Evolutionary conservation across 2,329 filamentous ascomycete genomes (phyloP), one percentile per base, ranked within the genome.

Genomic region (Alternaria novae-zelandiae): DNA sequence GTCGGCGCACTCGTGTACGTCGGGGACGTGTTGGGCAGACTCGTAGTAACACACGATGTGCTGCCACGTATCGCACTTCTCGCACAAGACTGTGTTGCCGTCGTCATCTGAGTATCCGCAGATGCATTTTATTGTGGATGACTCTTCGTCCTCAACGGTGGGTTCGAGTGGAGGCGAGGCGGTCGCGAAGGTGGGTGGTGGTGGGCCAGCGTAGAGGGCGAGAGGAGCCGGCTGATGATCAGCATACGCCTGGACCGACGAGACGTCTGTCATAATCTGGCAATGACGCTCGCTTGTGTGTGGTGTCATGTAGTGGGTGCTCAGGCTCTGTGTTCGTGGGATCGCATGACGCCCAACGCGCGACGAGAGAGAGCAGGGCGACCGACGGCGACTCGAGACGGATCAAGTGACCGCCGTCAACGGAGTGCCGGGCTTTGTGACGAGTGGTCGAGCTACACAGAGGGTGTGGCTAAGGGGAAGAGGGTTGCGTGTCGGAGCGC

Each of bases 41-140:
- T 93, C 92, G 79, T 98, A 98, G 82, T 97, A 98, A 82, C 96
- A 99, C 78, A 94, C 90, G 74, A 97, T 97, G 82, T 99, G 96
- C 82, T 99, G 96, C 96, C 96, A 99, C 54, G 94, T 96, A 79
- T 97, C 92, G 85, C 96, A 99, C 63, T 86, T 88, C 79, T 98
- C 96, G 86, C 96, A 99, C 81, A 94, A 93, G 66, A 99, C 96
- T 64, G 96, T 99, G 81, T 93, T 95, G 82, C 96, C 96, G 85
- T 99, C 96, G 85, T 99, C 96, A 84, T 97, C 94, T 79, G 89
- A 85, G 81, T 91, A 97, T 79, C 90, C 90, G 83, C 96, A 99
- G 74, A 98, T 97, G 87, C 96, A 99, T 86, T 96, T 97, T 84
- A 98, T 97, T 63, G 93, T 96, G 81, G 96, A 97, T 17, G 91